Conservation (phyloP, 2,329 filamentous ascomycete genomes). For the Aplosporella prunicola region DNA sequence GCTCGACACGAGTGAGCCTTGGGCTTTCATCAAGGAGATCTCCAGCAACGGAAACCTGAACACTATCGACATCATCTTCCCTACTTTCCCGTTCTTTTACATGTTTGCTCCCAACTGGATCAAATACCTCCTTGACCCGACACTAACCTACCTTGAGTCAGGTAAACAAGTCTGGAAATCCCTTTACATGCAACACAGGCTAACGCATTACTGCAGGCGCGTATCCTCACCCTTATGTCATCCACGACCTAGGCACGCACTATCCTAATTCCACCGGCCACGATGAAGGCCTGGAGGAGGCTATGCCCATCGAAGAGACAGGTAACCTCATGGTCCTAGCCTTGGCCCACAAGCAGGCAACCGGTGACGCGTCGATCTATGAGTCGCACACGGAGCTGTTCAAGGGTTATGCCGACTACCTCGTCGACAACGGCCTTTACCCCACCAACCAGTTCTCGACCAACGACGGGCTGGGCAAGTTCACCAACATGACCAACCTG, state of each 20-base stretch:
- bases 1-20: constrained; percentile 21
- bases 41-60: constrained; percentile 36
- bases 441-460: constrained; percentile 33
- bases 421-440: constrained; percentile 31
- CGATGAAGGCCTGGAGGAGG: constrained; percentile 28
- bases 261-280: constrained; percentile 36
- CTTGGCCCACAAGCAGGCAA: constrained; percentile 30
- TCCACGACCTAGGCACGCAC: constrained; percentile 33
- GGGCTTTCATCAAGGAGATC: constrained; percentile 36
- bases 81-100: constrained; percentile 35
- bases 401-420: constrained; percentile 32
- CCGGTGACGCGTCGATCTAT: constrained; percentile 30
- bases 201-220: background rate
- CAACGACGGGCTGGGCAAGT: constrained; percentile 33
- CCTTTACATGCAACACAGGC: no score
- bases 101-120: constrained; percentile 35
- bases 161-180: constrained; percentile 29
- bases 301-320: constrained; percentile 35
- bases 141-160: constrained; percentile 33
- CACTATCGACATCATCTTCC: constrained; percentile 36
- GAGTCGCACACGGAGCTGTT: constrained; percentile 27
- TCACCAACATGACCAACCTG: constrained; percentile 38
- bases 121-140: constrained; percentile 34
- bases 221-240: constrained; percentile 24
- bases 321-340: constrained; percentile 32